Evolutionary conservation across 2,329 filamentous ascomycete species (phyloP).

Genomic region (Pseudogymnoascus sp.): DNA sequence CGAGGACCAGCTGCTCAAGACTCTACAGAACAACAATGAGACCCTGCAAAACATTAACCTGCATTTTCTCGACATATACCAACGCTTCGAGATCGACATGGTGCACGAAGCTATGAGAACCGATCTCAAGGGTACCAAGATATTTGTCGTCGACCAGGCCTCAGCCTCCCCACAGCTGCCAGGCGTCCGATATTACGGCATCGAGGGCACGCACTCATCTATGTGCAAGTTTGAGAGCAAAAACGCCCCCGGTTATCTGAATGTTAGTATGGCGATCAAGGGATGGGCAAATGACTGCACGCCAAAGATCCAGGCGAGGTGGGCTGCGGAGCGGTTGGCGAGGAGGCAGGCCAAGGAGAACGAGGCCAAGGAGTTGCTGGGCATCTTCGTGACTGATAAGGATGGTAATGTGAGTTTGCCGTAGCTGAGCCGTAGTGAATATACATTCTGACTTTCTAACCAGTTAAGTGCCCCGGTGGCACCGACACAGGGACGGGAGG

Average conservation of each 20-base stretch:
- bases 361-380: slow-evolving; percentile 23
- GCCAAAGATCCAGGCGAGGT: slow-evolving; percentile 20
- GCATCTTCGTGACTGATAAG: slow-evolving; percentile 11
- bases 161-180: slow-evolving; percentile 62
- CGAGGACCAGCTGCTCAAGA: slow-evolving; percentile 58
- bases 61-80: slow-evolving; percentile 62
- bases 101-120: slow-evolving; percentile 67
- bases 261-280: slow-evolving; percentile 26
- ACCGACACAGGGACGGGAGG: background rate
- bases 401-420: slow-evolving; percentile 15
- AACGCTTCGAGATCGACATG: slow-evolving; percentile 65
- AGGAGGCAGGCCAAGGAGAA: slow-evolving; percentile 21
- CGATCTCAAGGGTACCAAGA: slow-evolving; percentile 53
- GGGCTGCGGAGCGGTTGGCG: slow-evolving; percentile 21
- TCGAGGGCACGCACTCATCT: slow-evolving; percentile 60
- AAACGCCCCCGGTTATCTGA: slow-evolving; percentile 51
- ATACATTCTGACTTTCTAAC: slow-evolving; percentile 1
- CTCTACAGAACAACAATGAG: slow-evolving; percentile 66
- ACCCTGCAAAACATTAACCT: slow-evolving; percentile 65
- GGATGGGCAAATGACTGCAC: slow-evolving; percentile 23
- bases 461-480: background rate
- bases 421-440: background rate
- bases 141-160: slow-evolving; percentile 58
- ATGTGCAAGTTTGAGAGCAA: slow-evolving; percentile 65
- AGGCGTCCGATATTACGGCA: slow-evolving; percentile 64